phyloP scores from a whole-genome alignment of 1,284 basidiomycete genomes.

The Sporisorium graminicola region DNA sequence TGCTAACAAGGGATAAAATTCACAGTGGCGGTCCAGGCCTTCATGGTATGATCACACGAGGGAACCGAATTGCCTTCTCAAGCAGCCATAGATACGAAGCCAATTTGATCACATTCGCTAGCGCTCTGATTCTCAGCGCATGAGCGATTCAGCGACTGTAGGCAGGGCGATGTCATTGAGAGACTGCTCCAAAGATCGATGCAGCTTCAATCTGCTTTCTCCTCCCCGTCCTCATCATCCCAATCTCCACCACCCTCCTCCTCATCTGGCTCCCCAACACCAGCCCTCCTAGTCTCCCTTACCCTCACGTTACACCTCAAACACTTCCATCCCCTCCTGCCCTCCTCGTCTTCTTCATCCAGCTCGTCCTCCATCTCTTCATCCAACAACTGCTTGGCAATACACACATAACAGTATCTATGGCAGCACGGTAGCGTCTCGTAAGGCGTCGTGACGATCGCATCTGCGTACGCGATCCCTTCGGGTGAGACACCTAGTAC shows the following conservation, averaged over 20 bases:
- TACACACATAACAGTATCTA: constrained; percentile 68
- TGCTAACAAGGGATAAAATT: too few relatives aligned
- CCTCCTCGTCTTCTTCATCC: constrained; percentile 43
- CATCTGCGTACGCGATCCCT: constrained; percentile 63
- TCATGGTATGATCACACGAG: too few relatives aligned
- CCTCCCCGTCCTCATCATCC: constrained; percentile 1
- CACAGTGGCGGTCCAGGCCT: too few relatives aligned
- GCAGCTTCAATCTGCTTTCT: background rate
- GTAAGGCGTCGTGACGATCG: constrained; percentile 61
- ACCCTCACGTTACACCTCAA: constrained; percentile 60
- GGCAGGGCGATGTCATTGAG: background rate
- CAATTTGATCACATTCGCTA: background rate
- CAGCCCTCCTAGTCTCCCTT: constrained; percentile 28
- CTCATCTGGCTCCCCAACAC: background rate
- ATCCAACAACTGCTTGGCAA: constrained; percentile 58
- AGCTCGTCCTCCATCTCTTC: constrained; percentile 66
- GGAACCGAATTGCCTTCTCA: too few relatives aligned
- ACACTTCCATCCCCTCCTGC: constrained; percentile 62
- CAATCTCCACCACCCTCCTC: background rate
- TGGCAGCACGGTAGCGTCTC: constrained; percentile 61
- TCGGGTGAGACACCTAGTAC: constrained; percentile 47
- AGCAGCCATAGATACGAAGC: too few relatives aligned
- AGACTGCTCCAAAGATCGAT: background rate
- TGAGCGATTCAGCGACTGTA: background rate
- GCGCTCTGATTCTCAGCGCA: background rate